Evolutionary conservation across 169 alveolate species (phyloP).

Genomic region (Plasmodium knowlesi): DNA sequence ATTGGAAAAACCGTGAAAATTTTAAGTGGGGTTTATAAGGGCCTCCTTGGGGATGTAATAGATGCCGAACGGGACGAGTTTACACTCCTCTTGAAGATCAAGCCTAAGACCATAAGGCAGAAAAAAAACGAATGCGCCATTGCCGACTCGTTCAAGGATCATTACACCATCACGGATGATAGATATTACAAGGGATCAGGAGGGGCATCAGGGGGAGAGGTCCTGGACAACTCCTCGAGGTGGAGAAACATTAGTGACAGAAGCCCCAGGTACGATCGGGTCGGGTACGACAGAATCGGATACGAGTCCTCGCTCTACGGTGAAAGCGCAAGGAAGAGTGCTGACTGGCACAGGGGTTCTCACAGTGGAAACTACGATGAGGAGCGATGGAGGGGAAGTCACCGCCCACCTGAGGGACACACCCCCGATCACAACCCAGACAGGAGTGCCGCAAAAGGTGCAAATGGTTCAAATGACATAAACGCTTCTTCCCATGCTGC

Average conservation of each 20-base stretch:
- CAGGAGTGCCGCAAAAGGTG: no score
- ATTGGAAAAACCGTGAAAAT: slow-evolving; percentile 86
- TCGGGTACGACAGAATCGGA: slow-evolving; percentile 1
- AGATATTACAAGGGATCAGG: neutral
- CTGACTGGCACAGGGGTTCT: neutral
- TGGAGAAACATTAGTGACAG: neutral
- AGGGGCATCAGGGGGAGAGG: neutral
- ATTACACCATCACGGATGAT: slow-evolving; percentile 10
- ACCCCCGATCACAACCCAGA: neutral
- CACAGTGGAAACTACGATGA: neutral
- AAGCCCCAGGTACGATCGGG: neutral
- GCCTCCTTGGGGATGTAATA: slow-evolving; percentile 83
- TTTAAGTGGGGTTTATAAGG: slow-evolving; percentile 84
- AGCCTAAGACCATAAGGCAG: slow-evolving; percentile 83
- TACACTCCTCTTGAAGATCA: slow-evolving; percentile 84
- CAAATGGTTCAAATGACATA: neutral
- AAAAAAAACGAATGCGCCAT: slow-evolving; percentile 81
- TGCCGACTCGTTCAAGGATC: slow-evolving; percentile 38
- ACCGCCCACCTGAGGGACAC: neutral
- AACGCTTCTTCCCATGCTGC: neutral
- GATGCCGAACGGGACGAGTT: slow-evolving; percentile 83
- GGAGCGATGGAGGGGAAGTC: neutral
- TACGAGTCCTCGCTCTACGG: slow-evolving; percentile 5
- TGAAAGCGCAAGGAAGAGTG: neutral
- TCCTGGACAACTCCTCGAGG: neutral